Conservation (phyloP, 2,329 filamentous ascomycete species). For the Penicillium sp. region DNA sequence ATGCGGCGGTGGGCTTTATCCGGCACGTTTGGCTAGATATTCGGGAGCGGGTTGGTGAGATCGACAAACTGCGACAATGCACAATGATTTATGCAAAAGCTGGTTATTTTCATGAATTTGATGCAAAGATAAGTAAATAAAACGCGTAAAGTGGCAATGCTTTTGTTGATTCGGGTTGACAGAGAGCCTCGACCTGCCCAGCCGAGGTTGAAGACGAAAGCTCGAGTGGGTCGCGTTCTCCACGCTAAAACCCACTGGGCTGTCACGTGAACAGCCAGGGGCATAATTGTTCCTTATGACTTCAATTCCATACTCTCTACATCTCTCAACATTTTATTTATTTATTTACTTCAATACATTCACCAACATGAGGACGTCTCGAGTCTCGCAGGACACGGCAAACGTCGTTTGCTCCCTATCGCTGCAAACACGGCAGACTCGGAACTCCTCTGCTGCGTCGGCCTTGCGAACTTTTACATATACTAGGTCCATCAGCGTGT, state of each 20-base stretch:
- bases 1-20: neutral
- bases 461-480: constrained; percentile 27
- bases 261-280: neutral
- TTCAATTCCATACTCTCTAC: too few species aligned
- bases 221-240: neutral
- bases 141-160: neutral
- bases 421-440: constrained; percentile 40
- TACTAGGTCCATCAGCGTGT: constrained; percentile 17
- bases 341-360: neutral
- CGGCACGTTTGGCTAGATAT: neutral
- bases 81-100: neutral
- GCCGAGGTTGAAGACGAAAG: neutral
- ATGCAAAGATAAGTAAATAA: neutral
- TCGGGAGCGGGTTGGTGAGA: neutral
- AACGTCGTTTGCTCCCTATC: constrained; percentile 52
- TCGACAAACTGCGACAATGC: neutral
- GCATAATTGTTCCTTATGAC: too few species aligned
- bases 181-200: neutral
- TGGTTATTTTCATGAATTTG: neutral
- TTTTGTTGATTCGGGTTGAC: too few species aligned
- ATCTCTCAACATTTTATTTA: neutral
- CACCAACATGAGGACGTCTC: constrained; percentile 53
- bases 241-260: neutral
- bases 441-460: constrained; percentile 34
- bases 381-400: constrained; percentile 56